phyloP scores from a whole-genome alignment of 163 green algal genomes.

The Chlamydomonas reinhardtii region DNA sequence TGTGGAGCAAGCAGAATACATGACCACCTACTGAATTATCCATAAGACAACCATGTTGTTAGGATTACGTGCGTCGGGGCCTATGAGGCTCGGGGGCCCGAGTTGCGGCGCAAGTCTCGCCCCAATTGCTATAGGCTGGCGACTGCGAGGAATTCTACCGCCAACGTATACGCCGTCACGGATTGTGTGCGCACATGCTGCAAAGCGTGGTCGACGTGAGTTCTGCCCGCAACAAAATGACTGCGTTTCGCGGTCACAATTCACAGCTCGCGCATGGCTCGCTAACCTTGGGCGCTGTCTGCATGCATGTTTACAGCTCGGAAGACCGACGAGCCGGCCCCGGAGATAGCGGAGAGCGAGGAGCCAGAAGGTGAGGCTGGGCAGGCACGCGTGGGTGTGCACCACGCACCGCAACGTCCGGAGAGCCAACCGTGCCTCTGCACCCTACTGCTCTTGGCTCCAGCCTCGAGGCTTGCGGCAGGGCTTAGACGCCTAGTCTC shows the following conservation, averaged over 20 bases:
- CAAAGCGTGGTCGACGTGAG: constrained; percentile 42
- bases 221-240: not conserved
- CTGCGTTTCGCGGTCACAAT: not conserved
- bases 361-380: not conserved
- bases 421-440: too few relatives aligned
- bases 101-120: constrained; percentile 33
- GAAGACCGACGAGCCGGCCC: not conserved
- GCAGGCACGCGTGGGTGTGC: not conserved
- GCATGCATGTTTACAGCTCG: not conserved
- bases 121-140: constrained; percentile 16
- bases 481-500: too few relatives aligned
- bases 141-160: not conserved
- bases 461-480: too few relatives aligned
- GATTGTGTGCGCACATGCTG: not conserved
- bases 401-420: not conserved
- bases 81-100: not conserved
- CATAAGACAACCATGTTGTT: constrained; percentile 10
- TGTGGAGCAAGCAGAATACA: not conserved
- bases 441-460: too few relatives aligned
- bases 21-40: not conserved
- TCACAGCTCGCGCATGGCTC: too few relatives aligned
- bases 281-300: not conserved
- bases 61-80: not conserved
- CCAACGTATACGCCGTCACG: not conserved
- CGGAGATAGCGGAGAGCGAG: not conserved